phyloP scores from a whole-genome alignment of 1,284 basidiomycete species.

The Apiotrichum brassicae region DNA sequence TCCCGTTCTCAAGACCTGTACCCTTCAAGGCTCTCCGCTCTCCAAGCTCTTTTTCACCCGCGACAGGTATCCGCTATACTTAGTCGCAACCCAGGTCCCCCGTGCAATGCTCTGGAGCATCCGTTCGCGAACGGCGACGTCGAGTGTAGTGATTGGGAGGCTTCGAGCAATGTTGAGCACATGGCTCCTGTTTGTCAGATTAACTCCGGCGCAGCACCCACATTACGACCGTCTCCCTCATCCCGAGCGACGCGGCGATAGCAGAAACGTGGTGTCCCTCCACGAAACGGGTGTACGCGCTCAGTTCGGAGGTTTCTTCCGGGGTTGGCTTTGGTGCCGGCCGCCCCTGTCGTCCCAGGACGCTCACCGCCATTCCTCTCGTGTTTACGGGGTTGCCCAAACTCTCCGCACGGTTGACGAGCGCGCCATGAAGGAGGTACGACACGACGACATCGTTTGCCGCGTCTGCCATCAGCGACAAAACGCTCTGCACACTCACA shows the following conservation, averaged over 20 bases:
- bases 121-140: background rate
- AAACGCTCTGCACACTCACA: slow-evolving; percentile 30
- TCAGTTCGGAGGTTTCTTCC: no score
- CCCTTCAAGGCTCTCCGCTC: background rate
- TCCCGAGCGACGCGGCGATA: background rate
- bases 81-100: background rate
- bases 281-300: background rate
- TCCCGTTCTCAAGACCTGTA: no score
- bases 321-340: no score
- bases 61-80: background rate
- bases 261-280: background rate
- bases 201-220: background rate
- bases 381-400: background rate
- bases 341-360: no score
- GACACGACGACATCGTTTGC: slow-evolving; percentile 47
- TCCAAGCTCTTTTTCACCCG: background rate
- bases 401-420: background rate
- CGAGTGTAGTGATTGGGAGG: background rate
- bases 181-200: background rate
- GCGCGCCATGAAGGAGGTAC: slow-evolving; percentile 29
- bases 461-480: slow-evolving; percentile 37
- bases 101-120: background rate
- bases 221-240: background rate
- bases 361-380: background rate
- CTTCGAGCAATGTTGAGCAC: background rate